These are phyloP conservation scores for Eucalyptus microcorys DNA, from an alignment of 345 rosid genomes.

Conservation along the genomic window DNA sequence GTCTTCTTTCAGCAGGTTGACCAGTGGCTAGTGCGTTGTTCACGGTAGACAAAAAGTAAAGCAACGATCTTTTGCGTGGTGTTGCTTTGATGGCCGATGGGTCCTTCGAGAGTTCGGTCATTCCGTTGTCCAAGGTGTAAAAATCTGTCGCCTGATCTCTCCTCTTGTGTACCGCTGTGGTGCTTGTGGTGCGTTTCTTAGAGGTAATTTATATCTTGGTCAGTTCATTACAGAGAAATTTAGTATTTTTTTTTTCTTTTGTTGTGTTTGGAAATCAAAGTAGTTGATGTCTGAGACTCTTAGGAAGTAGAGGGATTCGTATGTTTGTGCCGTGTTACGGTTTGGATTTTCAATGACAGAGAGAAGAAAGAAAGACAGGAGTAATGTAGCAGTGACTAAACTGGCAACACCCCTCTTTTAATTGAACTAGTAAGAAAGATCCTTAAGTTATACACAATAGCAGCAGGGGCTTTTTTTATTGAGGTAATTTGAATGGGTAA, in stretches of 20 bases:
- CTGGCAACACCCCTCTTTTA: background rate
- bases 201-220: constrained; percentile 30
- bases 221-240: background rate
- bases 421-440: background rate
- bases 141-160: constrained; percentile 67
- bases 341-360: background rate
- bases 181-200: constrained; percentile 87
- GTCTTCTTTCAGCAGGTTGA: background rate
- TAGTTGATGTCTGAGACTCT: background rate
- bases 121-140: constrained; percentile 90
- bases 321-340: background rate
- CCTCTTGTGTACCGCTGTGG: constrained; percentile 70
- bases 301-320: background rate
- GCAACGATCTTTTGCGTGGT: background rate
- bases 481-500: background rate
- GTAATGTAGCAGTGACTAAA: background rate
- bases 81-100: constrained; percentile 33
- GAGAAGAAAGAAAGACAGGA: background rate
- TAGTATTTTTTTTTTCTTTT: background rate
- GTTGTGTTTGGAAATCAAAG: background rate
- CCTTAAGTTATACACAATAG: background rate
- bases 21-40: background rate
- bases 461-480: background rate
- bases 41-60: background rate
- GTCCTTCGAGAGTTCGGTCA: constrained; percentile 30